Percentiles rank a stretch among this genome's conserved stretches.
These are phyloP conservation scores for Cladosporium oxysporum DNA, from an alignment of 2,329 filamentous ascomycete genomes.

Conservation along the genomic window DNA sequence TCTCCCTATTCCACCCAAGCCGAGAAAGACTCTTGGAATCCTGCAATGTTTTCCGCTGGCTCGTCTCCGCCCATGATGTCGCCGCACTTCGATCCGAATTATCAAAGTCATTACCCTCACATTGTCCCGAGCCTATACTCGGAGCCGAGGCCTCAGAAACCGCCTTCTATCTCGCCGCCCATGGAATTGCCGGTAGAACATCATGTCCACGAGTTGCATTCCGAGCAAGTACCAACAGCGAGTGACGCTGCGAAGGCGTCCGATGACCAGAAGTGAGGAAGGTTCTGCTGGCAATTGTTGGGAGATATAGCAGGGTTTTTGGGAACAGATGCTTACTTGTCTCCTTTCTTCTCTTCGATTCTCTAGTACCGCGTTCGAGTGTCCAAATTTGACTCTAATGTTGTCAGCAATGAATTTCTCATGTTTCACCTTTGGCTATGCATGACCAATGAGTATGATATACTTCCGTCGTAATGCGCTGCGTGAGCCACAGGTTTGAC, in stretches of 20 bases:
- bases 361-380: neutral
- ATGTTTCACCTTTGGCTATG: neutral
- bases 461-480: neutral
- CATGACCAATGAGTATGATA: neutral
- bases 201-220: constrained; percentile 20
- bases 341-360: neutral
- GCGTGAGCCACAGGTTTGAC: neutral
- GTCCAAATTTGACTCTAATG: neutral
- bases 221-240: neutral
- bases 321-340: neutral
- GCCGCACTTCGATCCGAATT: constrained; percentile 15
- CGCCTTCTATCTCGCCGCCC: neutral
- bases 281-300: neutral
- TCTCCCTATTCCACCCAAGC: constrained; percentile 19
- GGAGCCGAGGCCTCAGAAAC: constrained; percentile 1
- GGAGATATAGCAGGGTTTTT: neutral
- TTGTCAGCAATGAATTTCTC: neutral
- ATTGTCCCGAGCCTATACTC: constrained; percentile 11
- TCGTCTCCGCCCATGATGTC: constrained; percentile 18
- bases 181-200: constrained; percentile 20
- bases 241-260: neutral
- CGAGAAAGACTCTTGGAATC: constrained; percentile 3
- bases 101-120: constrained; percentile 14
- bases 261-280: neutral
- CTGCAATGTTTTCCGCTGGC: neutral